A percentile compares a stretch with the other conserved stretches of the same genome.
Evolutionary conservation across 768 basidiomycete species (phyloP).

Genomic region (Mycena polygramma): DNA sequence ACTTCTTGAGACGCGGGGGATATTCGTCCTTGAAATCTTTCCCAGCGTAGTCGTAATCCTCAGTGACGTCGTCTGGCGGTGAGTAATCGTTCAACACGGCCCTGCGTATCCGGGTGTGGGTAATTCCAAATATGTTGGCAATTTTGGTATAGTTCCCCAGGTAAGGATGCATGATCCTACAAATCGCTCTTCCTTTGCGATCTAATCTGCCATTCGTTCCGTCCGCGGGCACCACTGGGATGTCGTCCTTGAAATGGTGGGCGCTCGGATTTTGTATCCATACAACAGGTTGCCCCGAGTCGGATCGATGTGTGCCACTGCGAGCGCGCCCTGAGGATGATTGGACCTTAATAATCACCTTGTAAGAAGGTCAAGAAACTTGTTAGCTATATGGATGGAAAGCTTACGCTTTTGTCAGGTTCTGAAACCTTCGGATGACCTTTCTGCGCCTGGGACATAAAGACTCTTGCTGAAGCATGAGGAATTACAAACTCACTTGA

Average conservation of each 20-base stretch:
- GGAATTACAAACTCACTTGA: not conserved
- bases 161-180: slow-evolving; percentile 21
- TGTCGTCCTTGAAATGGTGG: slow-evolving; percentile 15
- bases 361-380: no score
- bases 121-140: slow-evolving; percentile 13
- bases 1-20: not conserved
- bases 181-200: slow-evolving; percentile 29
- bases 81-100: slow-evolving; percentile 10
- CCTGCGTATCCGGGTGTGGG: slow-evolving; percentile 1
- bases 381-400: not conserved
- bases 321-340: no score
- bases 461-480: not conserved
- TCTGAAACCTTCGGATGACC: not conserved
- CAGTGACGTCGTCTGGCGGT: slow-evolving; percentile 3
- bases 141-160: slow-evolving; percentile 21
- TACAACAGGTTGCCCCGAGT: not conserved
- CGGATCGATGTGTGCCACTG: not conserved
- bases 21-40: slow-evolving; percentile 15
- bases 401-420: not conserved
- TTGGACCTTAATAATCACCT: no score
- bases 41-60: slow-evolving; percentile 25
- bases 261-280: slow-evolving; percentile 12
- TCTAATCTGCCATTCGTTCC: slow-evolving; percentile 1
- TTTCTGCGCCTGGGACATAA: not conserved
- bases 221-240: not conserved